Base-by-base conservation (phyloP, 306 rosid genomes). In the Cyclanthera cordifolia region DNA sequence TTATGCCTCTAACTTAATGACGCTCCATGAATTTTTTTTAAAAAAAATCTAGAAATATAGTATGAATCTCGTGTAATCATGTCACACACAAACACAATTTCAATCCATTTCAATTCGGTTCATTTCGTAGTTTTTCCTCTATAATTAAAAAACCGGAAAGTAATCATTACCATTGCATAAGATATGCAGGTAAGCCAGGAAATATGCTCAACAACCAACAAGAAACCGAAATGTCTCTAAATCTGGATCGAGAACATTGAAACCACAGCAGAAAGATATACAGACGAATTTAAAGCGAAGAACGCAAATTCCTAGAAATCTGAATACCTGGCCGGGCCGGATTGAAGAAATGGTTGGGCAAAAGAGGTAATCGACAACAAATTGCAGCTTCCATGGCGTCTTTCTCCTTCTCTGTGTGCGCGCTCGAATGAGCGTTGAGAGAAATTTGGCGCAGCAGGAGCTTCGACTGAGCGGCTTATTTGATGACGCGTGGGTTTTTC, bases 341-440 rank as follows among this genome's bases (percentile, higher is more conserved):
- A 73, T 53, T 85, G 82, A 88, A 78, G 49, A 83, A 59, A 53
- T 82, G 89, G 73, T 79, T 79, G 11, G 95, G 88, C 13, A 93
- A 83, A 71, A 79, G 90, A 72, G 88, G 59, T 68, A 88, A 73
- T 74, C 88, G 82, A 76, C 81, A 81, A 75, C 84, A 74, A 25
- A 88, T 60, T 67, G 93, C 90, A 84, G 82, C 78, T 73, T 80
- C 88, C 91, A 85, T 85, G 73, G 86, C 68, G n/a, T n/a, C 83
- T 72, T 75, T 72, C 50, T 51, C 27, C 49, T 58, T 69, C 52
- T 57, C 66, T 60, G 19, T 48, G 69, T 57, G 55, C 50, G 41
- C 10, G 70, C 52, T 74, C 24, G 47, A 56, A 48, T 34, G 17
- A 67, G 45, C 20, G 60, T 53, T 14, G 28, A 41, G 70, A 43